Evolutionary conservation across 148 eudicot genomes (phyloP), one percentile per base, ranked within the genome.

Genomic region (Silene conica): DNA sequence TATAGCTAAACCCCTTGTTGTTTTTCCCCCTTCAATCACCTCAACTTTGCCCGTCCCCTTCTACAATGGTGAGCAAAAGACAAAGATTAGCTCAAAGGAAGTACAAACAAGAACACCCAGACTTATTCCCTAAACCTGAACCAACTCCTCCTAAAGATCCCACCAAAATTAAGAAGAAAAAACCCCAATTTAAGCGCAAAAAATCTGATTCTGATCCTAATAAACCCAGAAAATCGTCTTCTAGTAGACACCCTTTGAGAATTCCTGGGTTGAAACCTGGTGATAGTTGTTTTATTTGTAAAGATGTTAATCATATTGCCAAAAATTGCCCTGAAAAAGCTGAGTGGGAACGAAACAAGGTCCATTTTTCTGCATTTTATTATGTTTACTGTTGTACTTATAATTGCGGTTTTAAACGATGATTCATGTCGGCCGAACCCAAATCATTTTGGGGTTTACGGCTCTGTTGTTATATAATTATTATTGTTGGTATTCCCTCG

Each of bases 191-290:
- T 64, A 92, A 92, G 87, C 83, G 79, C 69, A 87, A 89, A 31
- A 85, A 83, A 72, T 54, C 90, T 18, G 82, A 81, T 13, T 1
- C 77, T 25, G 78, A 63, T 21, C 73, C 70, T 54, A 81, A 78
- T 73, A 84, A 74, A 52, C 58, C 82, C 74, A 83, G 43, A 10
- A 79, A 69, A 74, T 73, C 81, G 0, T 78, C 77, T 0, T 61
- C 34, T 14, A 86, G 65, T 0, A 91, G 84, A 61, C 95, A 83
- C 65, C 92, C 89, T 46, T 82, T 95, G 67, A 81, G 99, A 74
- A 87, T 95, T 20, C 93, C 97, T 56, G 99, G 99, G 38, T 86
- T 92, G 87, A 95, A 78, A 80, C 97, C 97, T 46, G 99, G 99
- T 18, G 99, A 95, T 60, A 86, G 92, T 83, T 95, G 99, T 80